Percentiles rank a stretch among this genome's conserved stretches.
Evolutionary conservation across 306 rosid species (phyloP).

Genomic region (Cicer arietinum): DNA sequence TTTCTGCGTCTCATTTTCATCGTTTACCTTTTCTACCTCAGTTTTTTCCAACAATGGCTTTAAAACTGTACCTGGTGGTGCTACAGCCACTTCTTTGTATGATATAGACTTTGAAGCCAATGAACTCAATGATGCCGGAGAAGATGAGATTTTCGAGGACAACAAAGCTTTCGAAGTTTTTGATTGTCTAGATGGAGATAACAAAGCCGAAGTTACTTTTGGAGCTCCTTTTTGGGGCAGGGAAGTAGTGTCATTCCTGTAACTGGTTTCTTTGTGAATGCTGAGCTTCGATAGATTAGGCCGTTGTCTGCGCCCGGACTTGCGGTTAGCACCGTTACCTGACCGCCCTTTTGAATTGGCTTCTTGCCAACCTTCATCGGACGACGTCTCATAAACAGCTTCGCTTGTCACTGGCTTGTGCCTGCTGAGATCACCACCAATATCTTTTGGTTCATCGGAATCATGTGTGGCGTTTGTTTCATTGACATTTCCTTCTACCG

Average conservation of each 20-base stretch:
- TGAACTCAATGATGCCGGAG: slow-evolving; percentile 58
- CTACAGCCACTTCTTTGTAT: slow-evolving; percentile 95
- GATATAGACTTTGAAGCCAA: slow-evolving; percentile 84
- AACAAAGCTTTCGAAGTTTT: slow-evolving; percentile 55
- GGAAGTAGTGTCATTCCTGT: slow-evolving; percentile 54
- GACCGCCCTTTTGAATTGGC: slow-evolving; percentile 82
- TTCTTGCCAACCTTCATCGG: slow-evolving; percentile 98
- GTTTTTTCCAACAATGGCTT: slow-evolving; percentile 64
- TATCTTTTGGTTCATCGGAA: slow-evolving; percentile 56
- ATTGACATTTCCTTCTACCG: slow-evolving; percentile 42
- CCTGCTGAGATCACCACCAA: slow-evolving; percentile 42
- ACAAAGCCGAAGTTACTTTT: slow-evolving; percentile 46
- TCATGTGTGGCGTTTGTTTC: slow-evolving; percentile 46
- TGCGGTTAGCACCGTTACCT: slow-evolving; percentile 60
- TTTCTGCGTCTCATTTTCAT: slow-evolving; percentile 53
- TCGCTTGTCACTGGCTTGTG: slow-evolving; percentile 47
- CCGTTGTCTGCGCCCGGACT: slow-evolving; percentile 58
- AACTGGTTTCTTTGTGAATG: slow-evolving; percentile 53
- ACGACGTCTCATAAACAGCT: slow-evolving; percentile 61
- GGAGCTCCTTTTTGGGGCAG: slow-evolving; percentile 52
- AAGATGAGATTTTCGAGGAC: slow-evolving; percentile 52
- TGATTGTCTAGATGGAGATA: slow-evolving; percentile 55
- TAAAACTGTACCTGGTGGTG: slow-evolving; percentile 90
- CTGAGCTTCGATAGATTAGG: slow-evolving; percentile 66
- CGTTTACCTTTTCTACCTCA: slow-evolving; percentile 50